Conservation (phyloP, 2,329 filamentous ascomycete species). For the Diplodia sapinea region DNA sequence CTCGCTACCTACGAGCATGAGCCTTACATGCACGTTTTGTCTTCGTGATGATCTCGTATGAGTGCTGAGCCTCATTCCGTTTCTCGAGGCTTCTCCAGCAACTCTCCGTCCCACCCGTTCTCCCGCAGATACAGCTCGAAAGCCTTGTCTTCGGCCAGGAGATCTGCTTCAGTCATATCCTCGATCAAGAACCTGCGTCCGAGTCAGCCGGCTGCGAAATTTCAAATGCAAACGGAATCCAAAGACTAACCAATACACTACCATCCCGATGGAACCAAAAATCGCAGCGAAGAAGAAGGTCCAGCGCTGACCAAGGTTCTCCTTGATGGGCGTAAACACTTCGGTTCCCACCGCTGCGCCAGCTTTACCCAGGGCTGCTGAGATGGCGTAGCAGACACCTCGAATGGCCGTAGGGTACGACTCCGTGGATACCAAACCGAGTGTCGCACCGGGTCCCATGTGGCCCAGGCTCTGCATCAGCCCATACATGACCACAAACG, state of each 20-base stretch:
- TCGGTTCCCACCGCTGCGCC: slow-evolving; percentile 60
- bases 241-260: slow-evolving; percentile 10
- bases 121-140: slow-evolving; percentile 16
- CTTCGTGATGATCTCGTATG: not conserved
- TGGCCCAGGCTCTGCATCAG: slow-evolving; percentile 59
- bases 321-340: slow-evolving; percentile 57
- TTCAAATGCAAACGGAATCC: not conserved
- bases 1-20: not conserved
- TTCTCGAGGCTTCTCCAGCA: not conserved
- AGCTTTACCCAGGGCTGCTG: slow-evolving; percentile 58
- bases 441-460: slow-evolving; percentile 59
- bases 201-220: not conserved
- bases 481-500: slow-evolving; percentile 61
- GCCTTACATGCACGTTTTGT: not conserved
- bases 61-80: not conserved
- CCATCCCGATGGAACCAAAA: slow-evolving; percentile 49
- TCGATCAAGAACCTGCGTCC: slow-evolving; percentile 14
- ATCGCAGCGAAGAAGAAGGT: slow-evolving; percentile 61
- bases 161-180: slow-evolving; percentile 18
- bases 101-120: slow-evolving; percentile 1
- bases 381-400: slow-evolving; percentile 59
- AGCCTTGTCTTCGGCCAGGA: slow-evolving; percentile 12
- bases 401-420: slow-evolving; percentile 60
- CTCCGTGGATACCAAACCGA: slow-evolving; percentile 59
- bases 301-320: slow-evolving; percentile 55